phyloP scores from a whole-genome alignment of 768 basidiomycete genomes.

The Russula lepida region DNA sequence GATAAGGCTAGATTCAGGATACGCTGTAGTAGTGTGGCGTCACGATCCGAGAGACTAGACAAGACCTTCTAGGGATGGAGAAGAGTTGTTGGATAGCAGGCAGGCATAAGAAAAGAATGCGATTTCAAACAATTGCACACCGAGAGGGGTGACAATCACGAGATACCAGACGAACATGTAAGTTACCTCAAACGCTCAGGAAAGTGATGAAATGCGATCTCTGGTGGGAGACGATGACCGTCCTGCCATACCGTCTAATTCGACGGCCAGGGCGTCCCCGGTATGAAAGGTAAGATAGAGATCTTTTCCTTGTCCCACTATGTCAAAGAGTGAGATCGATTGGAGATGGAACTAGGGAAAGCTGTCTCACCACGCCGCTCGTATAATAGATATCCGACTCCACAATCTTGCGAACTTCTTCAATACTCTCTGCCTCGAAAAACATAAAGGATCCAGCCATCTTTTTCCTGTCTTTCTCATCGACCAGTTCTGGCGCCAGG shows the following conservation, averaged over 20 bases:
- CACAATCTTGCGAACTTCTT: conserved; percentile 22
- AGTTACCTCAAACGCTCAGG: too few relatives aligned
- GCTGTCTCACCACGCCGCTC: conserved; percentile 23
- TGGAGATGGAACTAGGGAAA: background rate
- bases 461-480: conserved; percentile 13
- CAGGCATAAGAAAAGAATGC: too few relatives aligned
- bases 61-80: too few relatives aligned
- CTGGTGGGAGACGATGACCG: too few relatives aligned
- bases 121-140: too few relatives aligned
- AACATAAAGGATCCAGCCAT: conserved; percentile 25
- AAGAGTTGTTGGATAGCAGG: too few relatives aligned
- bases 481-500: conserved; percentile 16
- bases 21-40: too few relatives aligned
- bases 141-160: background rate
- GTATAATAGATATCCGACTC: conserved; percentile 27
- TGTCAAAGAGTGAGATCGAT: background rate
- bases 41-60: background rate
- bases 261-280: conserved; percentile 11
- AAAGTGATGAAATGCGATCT: background rate
- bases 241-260: background rate
- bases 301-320: conserved; percentile 16
- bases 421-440: conserved; percentile 21
- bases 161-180: background rate
- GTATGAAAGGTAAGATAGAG: conserved; percentile 11
- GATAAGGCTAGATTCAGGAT: too few relatives aligned